These are phyloP conservation scores for Thelonectria rubi DNA, from an alignment of 2,329 filamentous ascomycete species.

Conservation along the genomic window DNA sequence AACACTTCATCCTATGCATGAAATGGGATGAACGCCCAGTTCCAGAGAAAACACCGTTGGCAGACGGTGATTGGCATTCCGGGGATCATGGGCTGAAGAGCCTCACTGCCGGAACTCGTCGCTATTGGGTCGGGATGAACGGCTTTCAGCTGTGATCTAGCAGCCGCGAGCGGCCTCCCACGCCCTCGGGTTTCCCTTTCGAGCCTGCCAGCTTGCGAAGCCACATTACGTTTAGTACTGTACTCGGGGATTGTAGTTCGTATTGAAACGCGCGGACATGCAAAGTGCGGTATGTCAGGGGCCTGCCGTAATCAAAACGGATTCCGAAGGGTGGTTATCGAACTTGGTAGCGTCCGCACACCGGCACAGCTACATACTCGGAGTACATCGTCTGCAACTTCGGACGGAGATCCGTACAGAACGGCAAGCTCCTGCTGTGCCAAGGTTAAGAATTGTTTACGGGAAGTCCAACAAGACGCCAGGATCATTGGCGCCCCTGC, in stretches of 20 bases:
- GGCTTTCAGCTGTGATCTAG: background rate
- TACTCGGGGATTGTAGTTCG: background rate
- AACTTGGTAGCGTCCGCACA: no score
- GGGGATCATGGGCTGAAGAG: slow-evolving; percentile 5
- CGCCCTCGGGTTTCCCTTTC: slow-evolving; percentile 1
- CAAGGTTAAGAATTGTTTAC: slow-evolving; percentile 3
- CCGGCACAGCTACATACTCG: no score
- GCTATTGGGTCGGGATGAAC: slow-evolving; percentile 13
- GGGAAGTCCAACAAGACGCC: slow-evolving; percentile 6
- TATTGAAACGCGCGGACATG: slow-evolving; percentile 12
- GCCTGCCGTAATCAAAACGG: slow-evolving; percentile 6
- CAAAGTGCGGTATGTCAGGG: background rate
- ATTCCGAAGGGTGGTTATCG: slow-evolving; percentile 1
- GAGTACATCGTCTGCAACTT: background rate
- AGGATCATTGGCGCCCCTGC: slow-evolving; percentile 10
- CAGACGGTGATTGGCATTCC: slow-evolving; percentile 13
- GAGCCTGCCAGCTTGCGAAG: background rate
- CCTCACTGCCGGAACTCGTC: slow-evolving; percentile 6
- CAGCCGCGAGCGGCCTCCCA: slow-evolving; percentile 18
- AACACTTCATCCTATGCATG: background rate
- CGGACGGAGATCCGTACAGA: slow-evolving; percentile 11
- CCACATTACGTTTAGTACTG: background rate
- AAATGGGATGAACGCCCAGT: slow-evolving; percentile 18
- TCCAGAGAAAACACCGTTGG: slow-evolving; percentile 7
- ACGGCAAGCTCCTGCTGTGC: background rate